A percentile compares a stretch with the other conserved stretches of the same genome.
Conservation (phyloP, 371 early-diverging fungal species). For the Syncephalis plumigaleata region DNA sequence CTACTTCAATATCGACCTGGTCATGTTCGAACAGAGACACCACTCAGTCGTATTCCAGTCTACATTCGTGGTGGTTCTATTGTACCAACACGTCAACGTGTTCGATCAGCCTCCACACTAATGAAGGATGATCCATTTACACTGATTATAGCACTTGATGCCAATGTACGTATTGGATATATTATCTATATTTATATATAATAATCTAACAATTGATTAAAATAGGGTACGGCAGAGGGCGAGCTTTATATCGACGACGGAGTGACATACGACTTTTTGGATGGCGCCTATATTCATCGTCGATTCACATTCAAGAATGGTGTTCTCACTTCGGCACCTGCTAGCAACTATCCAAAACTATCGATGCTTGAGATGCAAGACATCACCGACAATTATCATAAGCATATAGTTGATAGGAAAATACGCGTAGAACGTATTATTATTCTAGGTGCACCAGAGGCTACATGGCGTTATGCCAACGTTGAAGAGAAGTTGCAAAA, state of each 20-base stretch:
- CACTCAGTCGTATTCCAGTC: slow-evolving; percentile 60
- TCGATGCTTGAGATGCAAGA: no score
- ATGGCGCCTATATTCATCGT: slow-evolving; percentile 36
- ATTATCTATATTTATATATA: no score
- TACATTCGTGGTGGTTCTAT: slow-evolving; percentile 79
- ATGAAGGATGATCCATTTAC: slow-evolving; percentile 85
- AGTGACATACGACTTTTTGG: slow-evolving; percentile 49
- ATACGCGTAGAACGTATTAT: no score
- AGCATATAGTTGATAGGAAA: no score
- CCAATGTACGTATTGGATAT: slow-evolving; percentile 16
- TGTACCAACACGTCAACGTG: slow-evolving; percentile 68
- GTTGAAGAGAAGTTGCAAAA: no score
- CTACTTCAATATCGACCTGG: slow-evolving; percentile 22
- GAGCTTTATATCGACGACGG: slow-evolving; percentile 82
- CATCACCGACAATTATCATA: no score
- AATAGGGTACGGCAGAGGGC: slow-evolving; percentile 55
- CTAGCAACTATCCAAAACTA: no score
- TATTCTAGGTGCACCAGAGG: no score
- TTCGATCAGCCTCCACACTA: slow-evolving; percentile 62
- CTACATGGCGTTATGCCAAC: no score
- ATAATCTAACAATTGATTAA: background rate
- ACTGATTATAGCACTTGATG: slow-evolving; percentile 59
- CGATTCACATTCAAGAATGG: slow-evolving; percentile 13
- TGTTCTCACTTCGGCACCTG: background rate
- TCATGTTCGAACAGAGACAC: slow-evolving; percentile 30